phyloP scores from a whole-genome alignment of 2,329 filamentous ascomycete genomes.

The Aspergillus ibericus region DNA sequence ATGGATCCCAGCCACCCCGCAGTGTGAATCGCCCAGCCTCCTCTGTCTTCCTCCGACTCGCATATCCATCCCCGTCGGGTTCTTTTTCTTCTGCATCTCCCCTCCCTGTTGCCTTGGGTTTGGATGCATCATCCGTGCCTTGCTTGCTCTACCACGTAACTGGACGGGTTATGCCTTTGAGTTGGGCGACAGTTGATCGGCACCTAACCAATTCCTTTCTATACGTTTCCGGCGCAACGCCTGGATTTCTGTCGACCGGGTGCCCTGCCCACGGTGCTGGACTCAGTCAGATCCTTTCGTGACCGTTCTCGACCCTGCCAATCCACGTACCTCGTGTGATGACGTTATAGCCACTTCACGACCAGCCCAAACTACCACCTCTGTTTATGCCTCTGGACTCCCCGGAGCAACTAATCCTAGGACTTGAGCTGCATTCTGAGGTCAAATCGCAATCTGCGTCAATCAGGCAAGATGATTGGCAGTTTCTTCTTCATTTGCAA shows the following conservation, averaged over 20 bases:
- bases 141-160: constrained; percentile 5
- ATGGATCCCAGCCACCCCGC: constrained; percentile 33
- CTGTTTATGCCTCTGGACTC: constrained; percentile 3
- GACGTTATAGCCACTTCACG: not conserved
- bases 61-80: constrained; percentile 4
- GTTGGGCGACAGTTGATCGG: constrained; percentile 16
- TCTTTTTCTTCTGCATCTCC: constrained; percentile 4
- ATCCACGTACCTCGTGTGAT: not conserved
- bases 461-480: constrained; percentile 46
- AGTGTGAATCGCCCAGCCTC: constrained; percentile 36
- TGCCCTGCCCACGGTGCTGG: not conserved
- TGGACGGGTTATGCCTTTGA: constrained; percentile 14
- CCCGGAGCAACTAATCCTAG: not conserved
- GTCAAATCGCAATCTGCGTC: constrained; percentile 1
- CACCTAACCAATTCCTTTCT: constrained; percentile 1
- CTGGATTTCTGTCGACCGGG: not conserved
- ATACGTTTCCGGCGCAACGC: constrained; percentile 6
- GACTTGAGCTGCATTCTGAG: not conserved
- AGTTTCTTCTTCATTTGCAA: constrained; percentile 63
- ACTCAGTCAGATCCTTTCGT: not conserved
- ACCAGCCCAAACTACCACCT: not conserved
- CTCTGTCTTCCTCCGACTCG: constrained; percentile 16
- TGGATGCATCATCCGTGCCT: constrained; percentile 6
- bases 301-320: not conserved
- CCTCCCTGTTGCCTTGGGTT: not conserved